Base-by-base conservation (phyloP, 495 filamentous ascomycete genomes). In the Xylaria intraflava region DNA sequence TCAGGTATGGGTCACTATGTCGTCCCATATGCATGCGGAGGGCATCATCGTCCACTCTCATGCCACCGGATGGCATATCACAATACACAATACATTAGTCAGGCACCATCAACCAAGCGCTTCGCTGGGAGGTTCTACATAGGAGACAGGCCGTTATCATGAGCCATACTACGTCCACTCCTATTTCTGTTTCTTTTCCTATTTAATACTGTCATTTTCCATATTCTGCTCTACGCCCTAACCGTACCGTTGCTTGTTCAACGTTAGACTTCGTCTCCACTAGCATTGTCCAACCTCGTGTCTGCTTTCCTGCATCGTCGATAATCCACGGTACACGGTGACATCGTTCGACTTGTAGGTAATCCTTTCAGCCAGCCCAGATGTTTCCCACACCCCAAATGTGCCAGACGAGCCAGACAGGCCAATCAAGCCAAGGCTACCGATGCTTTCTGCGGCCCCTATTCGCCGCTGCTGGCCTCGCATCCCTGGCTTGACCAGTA, bases 251-350 rank as follows among this genome's bases (percentile, higher is more conserved):
- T 17, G n/a, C 26, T 19, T 20, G 27, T 17, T 52, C 20, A 44
- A 17, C 40, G 17, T 51, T 36, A 6, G 19, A 44, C 24, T 33
- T 44, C 12, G 29, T 24, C 35, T 20, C 40, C 30, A 1, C 31
- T n/a, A 31, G 33, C 23, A 16, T 53, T 46, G 51, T 46, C 51
- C 26, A 26, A 53, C 42, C 42, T 53, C 51, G 51, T 46, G 51
- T 53, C 42, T 39, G 8, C 16, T 42, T 53, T 53, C 33, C 22
- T 46, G 51, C 51, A 53, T 46, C 16, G 38, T 53, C 51, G 46
- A 53, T 53, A 42, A 53, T 53, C 51, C 30, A 53, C 51, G 10
- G 24, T 40, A 53, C 51, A 53, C 39, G 38, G 50, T 39, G 24
- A 41, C 40, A 46, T 39, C 50, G 45, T 38, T 53, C 41, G 50